Evolutionary conservation across 2,329 filamentous ascomycete genomes (phyloP), one percentile per base, ranked within the genome.

Genomic region (Ophiostoma fasciatum): DNA sequence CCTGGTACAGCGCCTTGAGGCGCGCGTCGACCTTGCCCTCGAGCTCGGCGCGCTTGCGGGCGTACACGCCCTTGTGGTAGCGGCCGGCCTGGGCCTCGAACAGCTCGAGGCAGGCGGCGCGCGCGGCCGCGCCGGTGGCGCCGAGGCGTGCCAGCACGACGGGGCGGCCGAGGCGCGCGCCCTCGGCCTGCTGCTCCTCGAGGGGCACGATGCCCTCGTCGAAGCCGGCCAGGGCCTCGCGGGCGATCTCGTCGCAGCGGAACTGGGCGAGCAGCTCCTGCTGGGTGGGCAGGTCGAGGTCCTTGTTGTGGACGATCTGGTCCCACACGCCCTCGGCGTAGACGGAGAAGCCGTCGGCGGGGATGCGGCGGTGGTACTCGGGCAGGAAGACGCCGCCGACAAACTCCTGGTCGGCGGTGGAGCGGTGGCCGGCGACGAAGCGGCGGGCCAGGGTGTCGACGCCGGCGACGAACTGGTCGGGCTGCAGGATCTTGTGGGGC

Each of bases 251-350:
- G 54, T 98, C 90, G 56, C 90, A 98, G 46, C 90, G 76, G 63
- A 96, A 98, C 56, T 98, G 90, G 10, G 90, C 90, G 36, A 98
- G 69, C 31, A 98, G 68, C 56, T 98, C 90, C 59, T 98, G 90
- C 55, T 98, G 90, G 0, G 90, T 96, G 4, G 90, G 90, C 40
- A 98, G 60, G 58, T 98, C 90, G 37, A 98, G 67, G 51, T 98
- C 90, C 59, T 98, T 98, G 68, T 98, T 98, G 64, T 88, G 82
- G 49, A 94, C 87, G 52, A 98, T 98, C 59, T 96, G 88, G 50
- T 96, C 87, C 90, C 90, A 98, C 30, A 98, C 75, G 28, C 87
- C 84, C 53, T 90, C 77, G 1, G 90, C 87, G 49, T 98, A 98
- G 41, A 85, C 69, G 0, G 88, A 82, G 53, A 96, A 90, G n/a